Evolutionary conservation across 345 rosid genomes (phyloP), one percentile per base, ranked within the genome.

Genomic region (Aethionema arabicum): DNA sequence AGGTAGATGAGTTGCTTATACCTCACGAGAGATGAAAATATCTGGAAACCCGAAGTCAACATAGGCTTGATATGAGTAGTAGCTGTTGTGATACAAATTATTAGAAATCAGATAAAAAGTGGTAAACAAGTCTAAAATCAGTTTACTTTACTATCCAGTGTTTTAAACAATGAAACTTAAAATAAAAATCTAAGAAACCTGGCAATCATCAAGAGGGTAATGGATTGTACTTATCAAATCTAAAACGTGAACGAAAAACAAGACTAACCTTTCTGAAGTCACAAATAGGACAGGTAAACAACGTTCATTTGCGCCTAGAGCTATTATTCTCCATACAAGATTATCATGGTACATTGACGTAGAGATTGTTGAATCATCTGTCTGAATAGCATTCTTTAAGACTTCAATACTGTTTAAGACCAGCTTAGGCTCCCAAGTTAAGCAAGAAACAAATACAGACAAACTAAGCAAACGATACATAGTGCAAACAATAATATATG

Each of bases 11-110:
- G 47, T 15, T 61, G 55, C 31, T 6, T 52, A 46, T 88, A 95
- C 99, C 99, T 95, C 98, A n/a, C 91, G 93, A 37, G 99, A 90
- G 75, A 90, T 77, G 73, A 88, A 95, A 61, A 88, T 76, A 68
- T 88, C 87, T 6, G 83, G 83, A 74, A 84, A 90, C 55, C 98
- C 98, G 67, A 81, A 88, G 75, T 95, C 99, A 67, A 78, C 66
- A 77, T 50, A 88, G 37, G 95, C 98, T 69, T 52, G 79, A 63
- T 84, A 88, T 31, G 96, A 90, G 74, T 90, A 90, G 85, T 95
- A 86, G 81, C 98, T 90, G 88, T 58, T 38, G 43, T 39, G 63
- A 63, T 33, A 41, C 29, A 11, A 15, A 53, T 42, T 39, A 79
- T 75, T 32, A 43, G 6, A 44, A 9, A 70, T 36, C 11, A 56